These are phyloP conservation scores for Phalaenopsis equestris DNA, from an alignment of 106 monocot genomes.

Conservation along the genomic window DNA sequence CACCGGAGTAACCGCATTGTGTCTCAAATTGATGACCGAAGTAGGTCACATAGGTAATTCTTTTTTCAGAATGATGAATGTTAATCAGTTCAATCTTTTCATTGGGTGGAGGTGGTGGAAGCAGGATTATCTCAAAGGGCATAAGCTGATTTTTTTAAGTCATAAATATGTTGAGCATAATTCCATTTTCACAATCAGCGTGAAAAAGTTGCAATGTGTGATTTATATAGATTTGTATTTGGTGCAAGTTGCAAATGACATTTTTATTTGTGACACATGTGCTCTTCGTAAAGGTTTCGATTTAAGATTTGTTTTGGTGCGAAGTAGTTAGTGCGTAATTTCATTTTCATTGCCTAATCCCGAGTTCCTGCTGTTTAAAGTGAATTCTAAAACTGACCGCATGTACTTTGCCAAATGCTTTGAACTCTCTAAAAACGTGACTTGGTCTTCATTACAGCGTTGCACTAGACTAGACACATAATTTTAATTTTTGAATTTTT, in stretches of 20 bases:
- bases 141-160: neutral
- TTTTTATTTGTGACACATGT: neutral
- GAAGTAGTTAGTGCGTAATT: neutral
- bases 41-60: slow-evolving; percentile 40
- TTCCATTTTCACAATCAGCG: neutral
- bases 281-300: neutral
- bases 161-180: neutral
- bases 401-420: neutral
- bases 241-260: neutral
- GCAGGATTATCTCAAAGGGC: neutral
- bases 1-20: slow-evolving; percentile 16
- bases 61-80: neutral
- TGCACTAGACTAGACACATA: neutral
- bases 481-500: neutral
- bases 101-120: neutral
- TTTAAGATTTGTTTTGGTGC: neutral
- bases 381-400: neutral
- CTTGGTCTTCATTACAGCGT: neutral
- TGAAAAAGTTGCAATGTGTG: neutral
- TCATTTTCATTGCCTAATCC: neutral
- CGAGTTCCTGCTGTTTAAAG: neutral
- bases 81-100: neutral
- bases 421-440: neutral
- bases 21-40: slow-evolving; percentile 32
- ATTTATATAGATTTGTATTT: neutral